Evolutionary conservation across 306 rosid species (phyloP).

Genomic region (Pterocarpus santalinus): DNA sequence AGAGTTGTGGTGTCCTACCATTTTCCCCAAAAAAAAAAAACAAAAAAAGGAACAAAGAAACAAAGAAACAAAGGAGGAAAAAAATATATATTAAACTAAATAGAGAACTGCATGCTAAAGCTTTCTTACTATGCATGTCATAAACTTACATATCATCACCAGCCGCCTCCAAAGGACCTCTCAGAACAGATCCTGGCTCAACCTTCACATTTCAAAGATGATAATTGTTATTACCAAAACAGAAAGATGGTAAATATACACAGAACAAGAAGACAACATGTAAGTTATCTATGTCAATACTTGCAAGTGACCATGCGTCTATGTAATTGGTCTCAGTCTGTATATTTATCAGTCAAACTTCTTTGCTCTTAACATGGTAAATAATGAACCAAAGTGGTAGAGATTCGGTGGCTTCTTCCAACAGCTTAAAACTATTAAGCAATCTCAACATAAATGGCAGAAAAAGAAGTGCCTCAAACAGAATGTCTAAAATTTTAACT

Average conservation of each 20-base stretch:
- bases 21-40: conserved; percentile 16
- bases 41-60: background rate
- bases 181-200: conserved; percentile 86
- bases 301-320: conserved; percentile 11
- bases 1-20: conserved; percentile 71
- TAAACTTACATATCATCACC: conserved; percentile 64
- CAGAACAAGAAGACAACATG: conserved; percentile 33
- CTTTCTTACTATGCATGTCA: conserved; percentile 33
- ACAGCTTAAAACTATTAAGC: conserved; percentile 6
- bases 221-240: conserved; percentile 30
- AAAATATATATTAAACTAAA: conserved; percentile 28
- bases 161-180: conserved; percentile 80
- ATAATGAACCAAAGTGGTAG: background rate
- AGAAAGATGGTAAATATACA: conserved; percentile 10
- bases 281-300: conserved; percentile 20
- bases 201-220: conserved; percentile 65
- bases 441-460: conserved; percentile 2
- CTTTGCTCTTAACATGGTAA: conserved; percentile 30
- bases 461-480: conserved; percentile 27
- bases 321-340: conserved; percentile 3
- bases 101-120: conserved; percentile 13
- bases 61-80: conserved; percentile 10
- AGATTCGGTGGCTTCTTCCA: conserved; percentile 3
- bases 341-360: conserved; percentile 24
- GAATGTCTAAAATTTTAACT: conserved; percentile 9